Evolutionary conservation across 2,329 filamentous ascomycete species (phyloP).

Genomic region (Graphilbum ipis-grandicollis): DNA sequence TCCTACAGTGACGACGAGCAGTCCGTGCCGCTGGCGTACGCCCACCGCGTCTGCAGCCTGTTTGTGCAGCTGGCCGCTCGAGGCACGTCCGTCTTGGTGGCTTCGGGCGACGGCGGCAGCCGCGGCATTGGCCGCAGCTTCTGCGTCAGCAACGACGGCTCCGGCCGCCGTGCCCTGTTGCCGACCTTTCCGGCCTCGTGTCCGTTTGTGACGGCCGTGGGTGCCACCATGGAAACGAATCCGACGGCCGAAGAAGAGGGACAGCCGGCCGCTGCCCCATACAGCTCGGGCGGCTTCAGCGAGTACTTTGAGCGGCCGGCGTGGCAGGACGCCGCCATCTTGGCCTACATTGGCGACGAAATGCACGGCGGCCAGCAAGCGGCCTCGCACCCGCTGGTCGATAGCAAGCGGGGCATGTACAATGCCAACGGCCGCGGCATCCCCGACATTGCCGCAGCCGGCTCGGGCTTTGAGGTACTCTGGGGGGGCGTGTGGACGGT

Average conservation of each 20-base stretch:
- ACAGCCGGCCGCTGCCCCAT: conserved; percentile 15
- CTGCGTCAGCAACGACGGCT: conserved; percentile 43
- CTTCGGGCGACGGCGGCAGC: conserved; percentile 33
- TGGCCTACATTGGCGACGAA: conserved; percentile 19
- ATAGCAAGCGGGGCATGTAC: conserved; percentile 19
- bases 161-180: conserved; percentile 34
- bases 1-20: conserved; percentile 43
- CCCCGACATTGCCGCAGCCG: conserved; percentile 36
- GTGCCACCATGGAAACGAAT: conserved; percentile 26
- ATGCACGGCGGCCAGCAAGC: conserved; percentile 12
- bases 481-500: conserved; percentile 12
- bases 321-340: conserved; percentile 27
- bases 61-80: conserved; percentile 35
- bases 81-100: conserved; percentile 31
- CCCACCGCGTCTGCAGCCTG: conserved; percentile 31
- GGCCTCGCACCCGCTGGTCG: conserved; percentile 14
- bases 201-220: conserved; percentile 50
- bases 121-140: conserved; percentile 25
- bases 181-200: conserved; percentile 49
- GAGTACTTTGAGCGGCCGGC: conserved; percentile 26
- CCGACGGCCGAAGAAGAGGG: conserved; percentile 10
- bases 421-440: conserved; percentile 27
- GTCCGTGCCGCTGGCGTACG: conserved; percentile 32
- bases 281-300: conserved; percentile 35
- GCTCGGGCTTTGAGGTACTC: conserved; percentile 33